A percentile compares a stretch with the other conserved stretches of the same genome.
Evolutionary conservation across 176 grass and related monocot species (phyloP).

Genomic region (Otatea glauca): DNA sequence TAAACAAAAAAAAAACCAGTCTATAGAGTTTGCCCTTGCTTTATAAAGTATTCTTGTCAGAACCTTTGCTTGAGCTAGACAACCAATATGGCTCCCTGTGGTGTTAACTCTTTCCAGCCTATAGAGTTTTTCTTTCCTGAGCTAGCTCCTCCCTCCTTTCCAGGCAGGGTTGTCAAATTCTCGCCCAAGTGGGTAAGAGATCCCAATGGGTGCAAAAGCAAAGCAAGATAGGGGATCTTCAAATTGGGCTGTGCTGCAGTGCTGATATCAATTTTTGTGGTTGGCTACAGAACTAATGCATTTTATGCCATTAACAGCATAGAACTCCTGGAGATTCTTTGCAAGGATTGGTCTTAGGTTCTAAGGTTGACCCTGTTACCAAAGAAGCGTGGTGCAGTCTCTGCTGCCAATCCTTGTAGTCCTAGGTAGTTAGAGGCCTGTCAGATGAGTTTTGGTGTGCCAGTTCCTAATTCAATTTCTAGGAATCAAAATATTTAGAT

Average conservation of each 20-base stretch:
- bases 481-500: conserved; percentile 8
- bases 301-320: conserved; percentile 7
- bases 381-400: conserved; percentile 7
- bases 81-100: not conserved
- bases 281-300: not conserved
- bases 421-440: conserved; percentile 8
- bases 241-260: not conserved
- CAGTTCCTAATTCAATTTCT: conserved; percentile 29
- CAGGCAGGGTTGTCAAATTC: not conserved
- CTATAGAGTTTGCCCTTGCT: not conserved
- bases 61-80: not conserved
- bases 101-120: not conserved
- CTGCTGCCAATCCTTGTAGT: conserved; percentile 6
- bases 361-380: not conserved
- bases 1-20: not conserved
- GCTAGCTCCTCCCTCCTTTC: conserved; percentile 8
- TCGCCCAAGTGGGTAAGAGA: not conserved
- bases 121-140: not conserved
- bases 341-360: not conserved
- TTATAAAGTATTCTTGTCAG: not conserved
- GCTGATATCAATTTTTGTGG: not conserved
- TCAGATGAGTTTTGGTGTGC: conserved; percentile 1
- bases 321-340: conserved; percentile 4
- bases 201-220: not conserved
- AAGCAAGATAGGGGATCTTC: conserved; percentile 15